Percentiles rank a stretch among this genome's conserved stretches.
These are phyloP conservation scores for Blastobotrys persicus DNA, from an alignment of 1,139 yeast genomes.

Conservation along the genomic window DNA sequence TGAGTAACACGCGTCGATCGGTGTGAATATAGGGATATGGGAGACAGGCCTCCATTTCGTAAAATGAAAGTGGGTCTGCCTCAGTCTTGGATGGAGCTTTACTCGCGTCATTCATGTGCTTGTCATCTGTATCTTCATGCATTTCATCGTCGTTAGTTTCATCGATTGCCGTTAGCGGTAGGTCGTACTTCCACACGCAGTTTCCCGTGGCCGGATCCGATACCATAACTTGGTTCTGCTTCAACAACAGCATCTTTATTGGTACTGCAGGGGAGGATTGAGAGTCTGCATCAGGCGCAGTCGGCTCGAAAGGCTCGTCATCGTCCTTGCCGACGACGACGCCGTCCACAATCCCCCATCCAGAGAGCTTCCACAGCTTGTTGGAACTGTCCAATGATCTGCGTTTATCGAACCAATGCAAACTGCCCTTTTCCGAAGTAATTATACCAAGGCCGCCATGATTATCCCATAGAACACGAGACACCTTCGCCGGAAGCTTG, in stretches of 20 bases:
- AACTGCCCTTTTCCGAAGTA: constrained; percentile 56
- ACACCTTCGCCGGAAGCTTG: constrained; percentile 56
- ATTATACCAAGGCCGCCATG: constrained; percentile 53
- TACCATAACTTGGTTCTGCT: constrained; percentile 42
- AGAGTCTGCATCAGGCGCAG: not conserved
- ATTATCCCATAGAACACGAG: constrained; percentile 53
- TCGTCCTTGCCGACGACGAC: constrained; percentile 17
- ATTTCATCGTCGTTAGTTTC: not conserved
- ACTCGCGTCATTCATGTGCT: not conserved
- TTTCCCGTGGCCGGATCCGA: constrained; percentile 48
- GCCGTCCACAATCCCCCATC: constrained; percentile 29
- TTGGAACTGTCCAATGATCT: constrained; percentile 29
- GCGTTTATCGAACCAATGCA: constrained; percentile 54
- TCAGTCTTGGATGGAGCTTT: not conserved
- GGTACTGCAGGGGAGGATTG: not conserved
- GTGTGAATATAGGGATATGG: constrained; percentile 54
- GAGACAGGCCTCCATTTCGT: constrained; percentile 64
- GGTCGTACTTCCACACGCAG: constrained; percentile 45
- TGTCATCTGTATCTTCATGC: not conserved
- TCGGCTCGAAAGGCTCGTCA: constrained; percentile 3
- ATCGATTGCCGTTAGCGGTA: constrained; percentile 37
- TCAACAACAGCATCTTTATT: constrained; percentile 22
- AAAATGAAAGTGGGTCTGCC: constrained; percentile 52
- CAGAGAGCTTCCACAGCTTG: constrained; percentile 32
- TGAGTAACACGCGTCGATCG: constrained; percentile 35